These are phyloP conservation scores for Tausonia pullulans DNA, from an alignment of 1,284 basidiomycete species.

Conservation along the genomic window DNA sequence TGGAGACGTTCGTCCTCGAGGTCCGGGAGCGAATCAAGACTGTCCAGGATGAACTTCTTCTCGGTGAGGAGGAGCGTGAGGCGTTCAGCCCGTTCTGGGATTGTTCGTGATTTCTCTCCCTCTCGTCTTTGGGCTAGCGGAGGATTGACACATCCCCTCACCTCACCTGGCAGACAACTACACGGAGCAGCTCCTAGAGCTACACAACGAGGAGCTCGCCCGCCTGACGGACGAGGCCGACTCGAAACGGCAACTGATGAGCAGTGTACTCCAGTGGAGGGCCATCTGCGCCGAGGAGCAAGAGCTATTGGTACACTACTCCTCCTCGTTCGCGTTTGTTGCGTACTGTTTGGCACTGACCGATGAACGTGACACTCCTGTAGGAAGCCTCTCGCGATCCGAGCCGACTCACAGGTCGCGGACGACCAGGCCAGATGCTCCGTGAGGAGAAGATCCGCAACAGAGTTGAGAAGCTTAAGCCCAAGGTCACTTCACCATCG, in stretches of 20 bases:
- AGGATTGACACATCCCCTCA: not conserved
- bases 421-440: slow-evolving; percentile 57
- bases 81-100: slow-evolving; percentile 69
- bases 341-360: not conserved
- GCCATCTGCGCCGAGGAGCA: slow-evolving; percentile 83
- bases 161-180: slow-evolving; percentile 54
- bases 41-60: slow-evolving; percentile 79
- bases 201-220: slow-evolving; percentile 79
- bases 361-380: not conserved
- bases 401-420: slow-evolving; percentile 28
- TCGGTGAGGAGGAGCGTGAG: slow-evolving; percentile 68
- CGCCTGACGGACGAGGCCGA: slow-evolving; percentile 68
- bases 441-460: slow-evolving; percentile 97
- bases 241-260: slow-evolving; percentile 63
- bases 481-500: slow-evolving; percentile 38
- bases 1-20: slow-evolving; percentile 73
- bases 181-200: slow-evolving; percentile 72
- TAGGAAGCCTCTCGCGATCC: slow-evolving; percentile 25
- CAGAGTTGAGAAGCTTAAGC: slow-evolving; percentile 86
- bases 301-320: slow-evolving; percentile 49
- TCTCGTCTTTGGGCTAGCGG: not conserved
- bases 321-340: too few species aligned
- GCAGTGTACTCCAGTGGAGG: slow-evolving; percentile 74
- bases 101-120: slow-evolving; percentile 42
- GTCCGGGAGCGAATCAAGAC: slow-evolving; percentile 69